Percentiles rank a stretch among this genome's conserved stretches.
These are phyloP conservation scores for Colletotrichum tropicale DNA, from an alignment of 2,329 filamentous ascomycete genomes.

Conservation along the genomic window DNA sequence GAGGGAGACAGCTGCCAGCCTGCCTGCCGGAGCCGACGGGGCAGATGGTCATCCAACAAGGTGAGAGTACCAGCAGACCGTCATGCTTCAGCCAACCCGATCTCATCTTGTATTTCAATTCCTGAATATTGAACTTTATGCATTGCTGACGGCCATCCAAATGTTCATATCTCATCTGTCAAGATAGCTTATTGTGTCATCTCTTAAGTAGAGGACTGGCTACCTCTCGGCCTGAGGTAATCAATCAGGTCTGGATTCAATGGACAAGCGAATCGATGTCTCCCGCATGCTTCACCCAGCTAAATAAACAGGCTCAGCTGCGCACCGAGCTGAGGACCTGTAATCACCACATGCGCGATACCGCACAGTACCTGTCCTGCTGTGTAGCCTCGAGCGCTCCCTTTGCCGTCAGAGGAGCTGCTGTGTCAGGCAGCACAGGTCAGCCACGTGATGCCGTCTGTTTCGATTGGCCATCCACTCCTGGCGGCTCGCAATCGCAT, in stretches of 20 bases:
- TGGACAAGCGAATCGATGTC: neutral
- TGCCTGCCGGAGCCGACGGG: neutral
- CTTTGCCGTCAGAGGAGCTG: neutral
- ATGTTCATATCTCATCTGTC: neutral
- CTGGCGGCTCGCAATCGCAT: neutral
- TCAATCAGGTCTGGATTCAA: neutral
- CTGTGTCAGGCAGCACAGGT: constrained; percentile 3
- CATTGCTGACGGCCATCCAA: neutral
- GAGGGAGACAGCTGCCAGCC: neutral
- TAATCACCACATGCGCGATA: neutral
- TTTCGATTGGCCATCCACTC: neutral
- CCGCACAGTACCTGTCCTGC: neutral
- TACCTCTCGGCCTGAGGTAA: neutral
- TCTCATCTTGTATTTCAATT: neutral
- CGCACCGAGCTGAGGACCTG: neutral
- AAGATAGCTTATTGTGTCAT: neutral
- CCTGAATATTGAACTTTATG: neutral
- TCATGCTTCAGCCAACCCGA: neutral
- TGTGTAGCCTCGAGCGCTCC: neutral
- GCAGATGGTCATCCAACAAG: neutral
- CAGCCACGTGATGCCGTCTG: neutral
- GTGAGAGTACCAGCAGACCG: neutral
- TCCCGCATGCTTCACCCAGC: neutral
- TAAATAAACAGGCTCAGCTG: neutral
- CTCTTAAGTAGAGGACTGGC: neutral